A percentile compares a stretch with the other conserved stretches of the same genome.
These are phyloP conservation scores for Neoscytalidium dimidiatum DNA, from an alignment of 2,329 filamentous ascomycete species.

Conservation along the genomic window DNA sequence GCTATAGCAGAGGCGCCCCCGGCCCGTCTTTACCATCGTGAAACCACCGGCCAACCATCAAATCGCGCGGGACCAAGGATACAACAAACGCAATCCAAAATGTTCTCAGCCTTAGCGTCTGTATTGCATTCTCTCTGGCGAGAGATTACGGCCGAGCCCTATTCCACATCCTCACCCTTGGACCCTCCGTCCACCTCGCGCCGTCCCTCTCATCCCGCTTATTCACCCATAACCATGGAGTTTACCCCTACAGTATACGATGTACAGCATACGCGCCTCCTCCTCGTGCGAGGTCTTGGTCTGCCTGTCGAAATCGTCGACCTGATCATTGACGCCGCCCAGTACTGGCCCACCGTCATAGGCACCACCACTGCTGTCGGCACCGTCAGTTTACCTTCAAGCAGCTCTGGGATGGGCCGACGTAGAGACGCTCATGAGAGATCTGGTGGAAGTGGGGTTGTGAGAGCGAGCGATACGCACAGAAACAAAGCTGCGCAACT, in stretches of 20 bases:
- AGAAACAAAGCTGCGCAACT: conserved; percentile 5
- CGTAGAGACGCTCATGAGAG: background rate
- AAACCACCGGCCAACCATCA: too few species aligned
- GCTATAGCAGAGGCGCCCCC: background rate
- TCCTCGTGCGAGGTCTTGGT: conserved; percentile 1
- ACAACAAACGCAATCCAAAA: background rate
- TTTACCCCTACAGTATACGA: background rate
- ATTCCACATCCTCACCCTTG: background rate
- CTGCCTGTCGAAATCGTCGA: conserved; percentile 15
- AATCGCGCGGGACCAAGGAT: too few species aligned
- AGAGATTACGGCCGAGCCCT: background rate
- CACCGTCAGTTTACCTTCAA: background rate
- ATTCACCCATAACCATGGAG: background rate
- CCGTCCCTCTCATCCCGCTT: background rate
- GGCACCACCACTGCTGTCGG: background rate
- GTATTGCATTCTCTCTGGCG: background rate
- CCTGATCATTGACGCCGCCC: conserved; percentile 11
- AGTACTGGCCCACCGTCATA: conserved; percentile 10
- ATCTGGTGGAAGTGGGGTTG: background rate
- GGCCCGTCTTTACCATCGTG: too few species aligned
- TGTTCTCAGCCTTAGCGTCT: background rate
- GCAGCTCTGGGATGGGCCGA: background rate
- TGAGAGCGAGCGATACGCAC: background rate
- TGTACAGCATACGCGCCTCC: background rate
- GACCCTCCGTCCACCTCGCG: background rate